Conservation (phyloP, 176 grass and related monocot species). For the Carex cristatella region DNA sequence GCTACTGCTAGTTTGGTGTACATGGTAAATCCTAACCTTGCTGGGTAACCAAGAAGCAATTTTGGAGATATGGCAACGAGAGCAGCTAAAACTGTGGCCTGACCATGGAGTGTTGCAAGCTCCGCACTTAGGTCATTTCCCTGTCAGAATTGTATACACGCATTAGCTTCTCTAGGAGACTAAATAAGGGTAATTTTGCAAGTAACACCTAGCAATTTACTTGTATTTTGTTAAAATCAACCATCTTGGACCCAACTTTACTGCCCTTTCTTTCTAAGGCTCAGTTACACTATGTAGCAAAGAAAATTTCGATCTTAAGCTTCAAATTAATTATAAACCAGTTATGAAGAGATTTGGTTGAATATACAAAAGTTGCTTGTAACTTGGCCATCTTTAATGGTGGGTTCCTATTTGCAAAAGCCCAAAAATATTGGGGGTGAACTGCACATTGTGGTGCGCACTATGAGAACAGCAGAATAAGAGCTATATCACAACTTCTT, state of each 20-base stretch:
- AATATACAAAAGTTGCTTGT: not conserved
- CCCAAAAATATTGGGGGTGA: not conserved
- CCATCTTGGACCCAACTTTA: not conserved
- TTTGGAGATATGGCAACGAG: conserved; percentile 88
- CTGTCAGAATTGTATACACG: conserved; percentile 31
- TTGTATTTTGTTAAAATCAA: not conserved
- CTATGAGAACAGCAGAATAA: not conserved
- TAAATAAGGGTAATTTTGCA: not conserved
- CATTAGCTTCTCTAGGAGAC: not conserved
- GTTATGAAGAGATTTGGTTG: not conserved
- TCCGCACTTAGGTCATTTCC: conserved; percentile 63
- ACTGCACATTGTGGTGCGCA: not conserved
- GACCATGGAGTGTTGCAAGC: conserved; percentile 74
- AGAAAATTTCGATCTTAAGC: not conserved
- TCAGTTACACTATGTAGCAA: not conserved
- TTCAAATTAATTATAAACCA: not conserved
- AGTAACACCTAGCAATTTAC: not conserved
- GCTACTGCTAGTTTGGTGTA: not conserved
- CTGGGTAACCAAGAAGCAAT: conserved; percentile 90
- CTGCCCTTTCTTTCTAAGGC: not conserved
- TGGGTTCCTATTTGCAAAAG: not conserved
- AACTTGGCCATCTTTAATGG: not conserved
- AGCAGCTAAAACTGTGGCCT: conserved; percentile 79
- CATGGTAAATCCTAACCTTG: conserved; percentile 51
- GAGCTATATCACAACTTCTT: not conserved